phyloP scores from a whole-genome alignment of 225 moss, liverwort and hornwort genomes.

The Straminergon stramineum region DNA sequence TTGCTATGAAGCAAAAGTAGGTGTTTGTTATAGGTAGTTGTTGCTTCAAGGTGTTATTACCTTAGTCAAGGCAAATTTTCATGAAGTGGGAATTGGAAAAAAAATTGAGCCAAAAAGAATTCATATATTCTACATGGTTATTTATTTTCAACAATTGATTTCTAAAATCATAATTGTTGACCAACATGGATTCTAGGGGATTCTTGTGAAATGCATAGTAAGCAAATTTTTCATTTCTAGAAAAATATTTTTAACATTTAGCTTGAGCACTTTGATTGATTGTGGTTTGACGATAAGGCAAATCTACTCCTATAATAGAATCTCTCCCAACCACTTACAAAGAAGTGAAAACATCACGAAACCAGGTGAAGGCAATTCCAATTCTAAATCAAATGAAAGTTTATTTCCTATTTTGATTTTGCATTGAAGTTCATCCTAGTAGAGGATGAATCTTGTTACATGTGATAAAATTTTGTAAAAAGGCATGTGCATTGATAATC shows the following conservation, averaged over 20 bases:
- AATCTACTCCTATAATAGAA: neutral
- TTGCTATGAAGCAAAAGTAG: neutral
- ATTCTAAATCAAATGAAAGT: neutral
- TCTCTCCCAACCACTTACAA: accelerated
- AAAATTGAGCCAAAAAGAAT: neutral
- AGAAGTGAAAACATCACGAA: neutral
- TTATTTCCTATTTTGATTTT: neutral
- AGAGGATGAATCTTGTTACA: neutral
- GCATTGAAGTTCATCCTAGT: neutral
- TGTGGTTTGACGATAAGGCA: neutral
- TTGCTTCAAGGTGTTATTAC: neutral
- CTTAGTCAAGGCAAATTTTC: neutral
- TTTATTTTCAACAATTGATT: too few relatives aligned
- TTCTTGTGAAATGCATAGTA: neutral
- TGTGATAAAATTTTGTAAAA: neutral
- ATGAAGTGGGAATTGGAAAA: accelerated
- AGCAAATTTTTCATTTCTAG: accelerated
- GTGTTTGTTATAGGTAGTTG: neutral
- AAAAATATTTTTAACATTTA: neutral
- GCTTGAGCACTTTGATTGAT: neutral
- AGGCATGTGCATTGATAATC: neutral
- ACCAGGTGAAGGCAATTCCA: neutral
- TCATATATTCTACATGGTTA: neutral
- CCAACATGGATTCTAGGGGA: accelerated
- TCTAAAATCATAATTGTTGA: neutral